phyloP scores from a whole-genome alignment of 768 basidiomycete species.

The Boletus fagicola region DNA sequence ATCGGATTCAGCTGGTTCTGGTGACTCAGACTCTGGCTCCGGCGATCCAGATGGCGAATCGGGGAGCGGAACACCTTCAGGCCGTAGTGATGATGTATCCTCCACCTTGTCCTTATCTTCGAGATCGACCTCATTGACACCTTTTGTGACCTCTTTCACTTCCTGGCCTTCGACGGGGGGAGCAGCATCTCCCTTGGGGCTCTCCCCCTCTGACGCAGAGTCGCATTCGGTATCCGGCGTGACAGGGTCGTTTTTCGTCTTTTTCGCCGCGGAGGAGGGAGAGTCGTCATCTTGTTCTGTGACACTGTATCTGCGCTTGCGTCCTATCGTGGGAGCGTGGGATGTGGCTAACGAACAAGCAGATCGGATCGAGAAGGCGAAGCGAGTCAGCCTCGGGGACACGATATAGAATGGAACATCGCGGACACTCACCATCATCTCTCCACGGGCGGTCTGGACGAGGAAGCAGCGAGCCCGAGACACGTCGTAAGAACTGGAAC shows the following conservation, averaged over 20 bases:
- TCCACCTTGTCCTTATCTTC: conserved; percentile 36
- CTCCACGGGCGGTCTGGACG: conserved; percentile 75
- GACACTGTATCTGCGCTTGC: conserved; percentile 63
- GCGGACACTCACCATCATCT: conserved; percentile 60
- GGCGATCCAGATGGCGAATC: conserved; percentile 35
- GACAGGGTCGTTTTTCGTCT: conserved; percentile 30
- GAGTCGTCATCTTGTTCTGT: conserved; percentile 39
- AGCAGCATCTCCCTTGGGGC: neutral
- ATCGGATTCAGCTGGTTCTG: conserved; percentile 4
- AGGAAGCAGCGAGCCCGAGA: conserved; percentile 66
- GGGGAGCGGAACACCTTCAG: conserved; percentile 39
- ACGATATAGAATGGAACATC: conserved; percentile 7
- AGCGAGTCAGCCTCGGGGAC: conserved; percentile 12
- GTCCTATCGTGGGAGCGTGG: conserved; percentile 65
- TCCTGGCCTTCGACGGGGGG: conserved; percentile 39
- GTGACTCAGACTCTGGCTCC: conserved; percentile 12
- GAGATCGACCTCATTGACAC: conserved; percentile 67
- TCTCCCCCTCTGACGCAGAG: conserved; percentile 22
- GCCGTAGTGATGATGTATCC: conserved; percentile 14
- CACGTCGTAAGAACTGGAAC: conserved; percentile 71
- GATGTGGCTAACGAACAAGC: conserved; percentile 55
- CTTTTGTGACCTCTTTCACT: conserved; percentile 70
- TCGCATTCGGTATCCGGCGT: conserved; percentile 29
- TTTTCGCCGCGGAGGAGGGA: conserved; percentile 27
- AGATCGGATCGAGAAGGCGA: conserved; percentile 8